Base-by-base conservation (phyloP, 371 early-diverging fungal genomes). In the Apophysomyces elegans region DNA sequence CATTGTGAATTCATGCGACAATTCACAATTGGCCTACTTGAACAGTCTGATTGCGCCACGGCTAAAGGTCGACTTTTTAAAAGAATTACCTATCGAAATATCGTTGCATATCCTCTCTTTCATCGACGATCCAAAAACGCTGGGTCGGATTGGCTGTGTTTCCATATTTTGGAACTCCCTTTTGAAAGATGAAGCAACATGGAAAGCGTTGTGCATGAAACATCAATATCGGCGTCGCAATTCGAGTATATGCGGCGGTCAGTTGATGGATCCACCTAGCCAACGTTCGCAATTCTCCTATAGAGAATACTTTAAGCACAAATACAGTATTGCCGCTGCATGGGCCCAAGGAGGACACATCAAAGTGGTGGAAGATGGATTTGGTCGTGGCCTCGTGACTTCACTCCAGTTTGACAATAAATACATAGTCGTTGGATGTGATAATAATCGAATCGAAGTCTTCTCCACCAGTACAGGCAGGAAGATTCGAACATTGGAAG, bases 401-500 rank as follows among this genome's bases (percentile, higher is more conserved):
- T 92, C 92, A 16, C 75, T 95, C 26, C 95, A 94, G 70, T 93
- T 94, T 76, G 94, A 94, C 70, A 85, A 87, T 46, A 91, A 91
- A 56, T 92, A 90, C 67, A 91, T 95, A 66, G 93, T 93, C 7
- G 89, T 91, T 6, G 95, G 94, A 57, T 92, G 93, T 36, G 95
- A 95, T 67, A 93, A 94, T 65, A 86, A 88, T 68, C 83, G 89
- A 7, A 93, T 94, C 63, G 90, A 93, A 64, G 87, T 95, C 37
- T 95, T 92, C 80, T 91, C 91, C 73, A 89, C 90, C 16, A 75
- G 75, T 7, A 86, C 89, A 18, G 93, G 93, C 0, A 74, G 79
- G n/a, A 76, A 88, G 38, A 69, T 87, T 36, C 81, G 88, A 64
- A 86, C 87, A 16, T 78, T 96, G n/a, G 83, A 83, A 47, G 96